Percentiles rank a stretch among this genome's conserved stretches.
Evolutionary conservation across 371 early-diverging fungal species (phyloP).

Genomic region (Mucor velutinosus): DNA sequence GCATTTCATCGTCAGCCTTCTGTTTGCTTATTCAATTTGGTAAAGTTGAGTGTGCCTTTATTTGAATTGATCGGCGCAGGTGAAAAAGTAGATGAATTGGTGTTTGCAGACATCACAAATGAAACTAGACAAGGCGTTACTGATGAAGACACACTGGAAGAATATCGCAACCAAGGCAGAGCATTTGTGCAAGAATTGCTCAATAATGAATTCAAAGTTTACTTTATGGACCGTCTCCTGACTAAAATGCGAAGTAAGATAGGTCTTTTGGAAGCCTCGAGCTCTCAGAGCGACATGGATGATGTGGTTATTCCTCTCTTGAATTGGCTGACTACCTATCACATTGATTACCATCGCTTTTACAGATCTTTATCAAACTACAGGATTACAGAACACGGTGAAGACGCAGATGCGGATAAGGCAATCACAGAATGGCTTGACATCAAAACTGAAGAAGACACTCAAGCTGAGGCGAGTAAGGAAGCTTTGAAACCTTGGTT

Average conservation of each 20-base stretch:
- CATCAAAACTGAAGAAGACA: conserved; percentile 32
- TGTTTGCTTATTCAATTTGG: conserved; percentile 83
- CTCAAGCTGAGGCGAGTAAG: conserved; percentile 17
- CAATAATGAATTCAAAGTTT: conserved; percentile 52
- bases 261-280: conserved; percentile 26
- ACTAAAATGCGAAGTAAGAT: conserved; percentile 68
- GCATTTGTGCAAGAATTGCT: conserved; percentile 48
- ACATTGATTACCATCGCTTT: conserved; percentile 75
- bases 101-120: conserved; percentile 34
- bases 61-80: conserved; percentile 68
- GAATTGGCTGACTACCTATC: conserved; percentile 60
- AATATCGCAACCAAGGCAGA: conserved; percentile 43
- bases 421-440: conserved; percentile 36
- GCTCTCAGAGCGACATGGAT: conserved; percentile 51
- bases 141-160: conserved; percentile 23
- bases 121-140: conserved; percentile 33
- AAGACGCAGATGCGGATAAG: conserved; percentile 41
- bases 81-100: conserved; percentile 43
- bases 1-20: conserved; percentile 83
- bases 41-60: conserved; percentile 71
- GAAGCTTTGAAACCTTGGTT: conserved; percentile 44
- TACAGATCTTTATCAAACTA: conserved; percentile 64
- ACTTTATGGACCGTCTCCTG: conserved; percentile 51
- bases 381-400: conserved; percentile 31
- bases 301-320: conserved; percentile 68